A percentile compares a stretch with the other conserved stretches of the same genome.
Evolutionary conservation across 176 grass and related monocot species (phyloP).

Genomic region (Hyparrhenia diplandra): DNA sequence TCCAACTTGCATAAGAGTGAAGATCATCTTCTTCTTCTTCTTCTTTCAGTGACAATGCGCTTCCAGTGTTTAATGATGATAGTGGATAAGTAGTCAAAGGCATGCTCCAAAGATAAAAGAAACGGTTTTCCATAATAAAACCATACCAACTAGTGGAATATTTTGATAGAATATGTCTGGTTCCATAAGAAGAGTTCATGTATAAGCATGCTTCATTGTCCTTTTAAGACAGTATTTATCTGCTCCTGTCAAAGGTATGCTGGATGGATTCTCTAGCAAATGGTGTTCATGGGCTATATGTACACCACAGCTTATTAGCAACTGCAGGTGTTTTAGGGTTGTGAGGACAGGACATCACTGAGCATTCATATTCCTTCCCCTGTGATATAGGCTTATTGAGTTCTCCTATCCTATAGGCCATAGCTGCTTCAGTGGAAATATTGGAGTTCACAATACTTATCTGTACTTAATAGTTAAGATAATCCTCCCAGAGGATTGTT

Average conservation of each 20-base stretch:
- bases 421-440: background rate
- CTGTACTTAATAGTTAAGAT: background rate
- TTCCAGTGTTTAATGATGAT: background rate
- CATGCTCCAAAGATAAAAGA: background rate
- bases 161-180: background rate
- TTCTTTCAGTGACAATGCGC: background rate
- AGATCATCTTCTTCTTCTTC: background rate
- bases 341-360: background rate
- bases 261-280: background rate
- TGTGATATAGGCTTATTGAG: background rate
- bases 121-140: background rate
- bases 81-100: background rate
- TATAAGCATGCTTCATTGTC: background rate
- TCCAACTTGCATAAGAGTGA: constrained; percentile 5
- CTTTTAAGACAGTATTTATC: background rate
- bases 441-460: constrained; percentile 3
- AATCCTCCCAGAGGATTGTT: background rate
- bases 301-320: background rate
- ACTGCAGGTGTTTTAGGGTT: background rate
- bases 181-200: background rate
- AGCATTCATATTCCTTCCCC: background rate
- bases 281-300: background rate
- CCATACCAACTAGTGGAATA: background rate
- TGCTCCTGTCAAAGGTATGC: background rate
- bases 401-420: background rate